These are phyloP conservation scores for Clavispora fructus DNA, from an alignment of 805 yeast species.

Conservation along the genomic window DNA sequence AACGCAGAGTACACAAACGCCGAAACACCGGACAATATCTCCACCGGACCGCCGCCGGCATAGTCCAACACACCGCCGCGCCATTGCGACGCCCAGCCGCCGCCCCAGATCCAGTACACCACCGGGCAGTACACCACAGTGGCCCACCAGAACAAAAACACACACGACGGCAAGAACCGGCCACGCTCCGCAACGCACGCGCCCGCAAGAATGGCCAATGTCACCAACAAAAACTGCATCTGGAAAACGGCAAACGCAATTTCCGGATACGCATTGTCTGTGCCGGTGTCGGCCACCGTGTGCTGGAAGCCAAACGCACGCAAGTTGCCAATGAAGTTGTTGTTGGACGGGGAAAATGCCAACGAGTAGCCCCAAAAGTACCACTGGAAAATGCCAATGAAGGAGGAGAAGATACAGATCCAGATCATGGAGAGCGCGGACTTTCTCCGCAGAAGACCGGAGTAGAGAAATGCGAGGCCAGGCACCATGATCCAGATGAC, in stretches of 20 bases:
- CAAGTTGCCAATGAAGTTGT: slow-evolving; percentile 84
- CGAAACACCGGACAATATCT: slow-evolving; percentile 83
- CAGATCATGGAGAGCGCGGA: slow-evolving; percentile 85
- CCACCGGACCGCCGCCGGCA: slow-evolving; percentile 99
- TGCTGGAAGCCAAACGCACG: slow-evolving; percentile 77
- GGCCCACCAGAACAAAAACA: slow-evolving; percentile 82
- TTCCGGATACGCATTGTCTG: slow-evolving; percentile 61
- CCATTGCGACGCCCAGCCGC: slow-evolving; percentile 79
- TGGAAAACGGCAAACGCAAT: slow-evolving; percentile 82
- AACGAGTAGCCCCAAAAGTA: slow-evolving; percentile 96
- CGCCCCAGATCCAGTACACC: slow-evolving; percentile 95
- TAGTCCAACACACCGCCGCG: slow-evolving; percentile 91
- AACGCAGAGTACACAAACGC: slow-evolving; percentile 84
- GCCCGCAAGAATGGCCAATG: slow-evolving; percentile 86
- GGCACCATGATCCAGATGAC: slow-evolving; percentile 90
- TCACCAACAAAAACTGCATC: slow-evolving; percentile 88
- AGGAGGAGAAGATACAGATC: slow-evolving; percentile 67
- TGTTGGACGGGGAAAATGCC: slow-evolving; percentile 78
- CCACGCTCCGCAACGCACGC: slow-evolving; percentile 88
- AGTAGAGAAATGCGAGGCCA: slow-evolving; percentile 86
- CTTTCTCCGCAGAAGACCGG: slow-evolving; percentile 86
- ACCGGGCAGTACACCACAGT: slow-evolving; percentile 91
- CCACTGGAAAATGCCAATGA: slow-evolving; percentile 84
- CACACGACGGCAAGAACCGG: slow-evolving; percentile 74
- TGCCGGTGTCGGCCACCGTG: slow-evolving; percentile 46